A percentile compares a stretch with the other conserved stretches of the same genome.
phyloP scores from a whole-genome alignment of 495 filamentous ascomycete genomes.

The Neurospora sp. region DNA sequence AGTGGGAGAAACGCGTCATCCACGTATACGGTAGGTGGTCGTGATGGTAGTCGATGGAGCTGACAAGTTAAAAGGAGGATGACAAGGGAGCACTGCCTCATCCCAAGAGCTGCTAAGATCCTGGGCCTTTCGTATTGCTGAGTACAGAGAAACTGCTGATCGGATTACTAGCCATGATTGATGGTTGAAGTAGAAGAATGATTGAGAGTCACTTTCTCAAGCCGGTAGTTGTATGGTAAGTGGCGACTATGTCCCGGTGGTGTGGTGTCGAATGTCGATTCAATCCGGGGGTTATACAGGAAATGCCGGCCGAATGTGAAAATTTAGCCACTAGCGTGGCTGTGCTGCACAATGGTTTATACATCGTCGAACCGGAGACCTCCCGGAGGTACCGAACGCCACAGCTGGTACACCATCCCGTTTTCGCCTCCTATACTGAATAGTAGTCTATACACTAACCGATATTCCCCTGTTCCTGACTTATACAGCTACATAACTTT shows the following conservation, averaged over 20 bases:
- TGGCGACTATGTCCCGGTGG: background rate
- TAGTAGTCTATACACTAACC: background rate
- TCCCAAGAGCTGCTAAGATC: background rate
- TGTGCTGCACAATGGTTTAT: no score
- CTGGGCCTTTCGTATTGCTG: background rate
- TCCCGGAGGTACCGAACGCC: no score
- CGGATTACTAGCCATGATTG: background rate
- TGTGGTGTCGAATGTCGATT: background rate
- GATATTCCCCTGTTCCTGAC: background rate
- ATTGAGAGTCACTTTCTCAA: background rate
- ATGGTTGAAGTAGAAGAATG: background rate
- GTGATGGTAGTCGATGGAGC: background rate
- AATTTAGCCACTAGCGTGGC: background rate
- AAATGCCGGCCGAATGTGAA: background rate
- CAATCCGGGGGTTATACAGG: no score
- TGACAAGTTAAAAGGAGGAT: no score
- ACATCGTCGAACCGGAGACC: no score
- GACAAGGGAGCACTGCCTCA: background rate
- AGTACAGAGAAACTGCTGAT: background rate
- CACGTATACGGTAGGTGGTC: background rate
- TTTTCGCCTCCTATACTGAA: no score
- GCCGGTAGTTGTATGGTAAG: fast-evolving
- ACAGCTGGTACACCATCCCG: no score
- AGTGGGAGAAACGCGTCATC: background rate
- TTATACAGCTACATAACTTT: background rate